These are phyloP conservation scores for Nakazawaea holstii DNA, from an alignment of 805 yeast genomes.

Conservation along the genomic window DNA sequence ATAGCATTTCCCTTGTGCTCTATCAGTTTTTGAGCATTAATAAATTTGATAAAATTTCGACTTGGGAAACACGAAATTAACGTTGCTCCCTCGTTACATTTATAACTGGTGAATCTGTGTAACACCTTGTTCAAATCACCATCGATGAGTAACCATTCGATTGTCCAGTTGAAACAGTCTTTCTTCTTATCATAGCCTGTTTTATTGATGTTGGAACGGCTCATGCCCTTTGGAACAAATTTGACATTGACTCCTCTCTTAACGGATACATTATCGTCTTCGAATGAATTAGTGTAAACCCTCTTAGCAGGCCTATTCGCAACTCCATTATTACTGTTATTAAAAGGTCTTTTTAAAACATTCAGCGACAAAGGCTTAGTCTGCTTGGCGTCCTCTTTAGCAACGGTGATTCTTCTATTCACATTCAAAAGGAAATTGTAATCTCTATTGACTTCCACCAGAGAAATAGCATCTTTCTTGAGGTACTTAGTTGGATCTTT, in stretches of 20 bases:
- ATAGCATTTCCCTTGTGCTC: background rate
- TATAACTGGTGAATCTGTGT: slow-evolving; percentile 26
- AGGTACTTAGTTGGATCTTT: slow-evolving; percentile 59
- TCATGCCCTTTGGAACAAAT: slow-evolving; percentile 69
- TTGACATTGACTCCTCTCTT: slow-evolving; percentile 65
- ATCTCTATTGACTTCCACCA: slow-evolving; percentile 66
- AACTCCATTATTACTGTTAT: slow-evolving; percentile 14
- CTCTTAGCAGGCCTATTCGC: slow-evolving; percentile 15
- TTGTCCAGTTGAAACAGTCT: slow-evolving; percentile 68
- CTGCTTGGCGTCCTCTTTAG: slow-evolving; percentile 42
- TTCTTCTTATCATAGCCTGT: slow-evolving; percentile 64
- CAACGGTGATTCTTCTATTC: slow-evolving; percentile 55
- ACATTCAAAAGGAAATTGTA: slow-evolving; percentile 65
- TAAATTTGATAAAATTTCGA: slow-evolving; percentile 19
- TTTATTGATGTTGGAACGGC: slow-evolving; percentile 55
- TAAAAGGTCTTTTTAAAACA: slow-evolving; percentile 2
- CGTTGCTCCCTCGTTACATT: slow-evolving; percentile 31
- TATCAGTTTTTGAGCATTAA: background rate
- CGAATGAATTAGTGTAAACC: slow-evolving; percentile 5
- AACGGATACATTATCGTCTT: slow-evolving; percentile 22
- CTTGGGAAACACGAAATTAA: slow-evolving; percentile 38
- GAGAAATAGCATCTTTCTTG: slow-evolving; percentile 38
- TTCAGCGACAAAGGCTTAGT: slow-evolving; percentile 8
- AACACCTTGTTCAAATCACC: slow-evolving; percentile 16
- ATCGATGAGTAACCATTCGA: slow-evolving; percentile 59